A percentile compares a stretch with the other conserved stretches of the same genome.
Conservation (phyloP, 208 protist genomes). For the Entamoeba invadens region DNA sequence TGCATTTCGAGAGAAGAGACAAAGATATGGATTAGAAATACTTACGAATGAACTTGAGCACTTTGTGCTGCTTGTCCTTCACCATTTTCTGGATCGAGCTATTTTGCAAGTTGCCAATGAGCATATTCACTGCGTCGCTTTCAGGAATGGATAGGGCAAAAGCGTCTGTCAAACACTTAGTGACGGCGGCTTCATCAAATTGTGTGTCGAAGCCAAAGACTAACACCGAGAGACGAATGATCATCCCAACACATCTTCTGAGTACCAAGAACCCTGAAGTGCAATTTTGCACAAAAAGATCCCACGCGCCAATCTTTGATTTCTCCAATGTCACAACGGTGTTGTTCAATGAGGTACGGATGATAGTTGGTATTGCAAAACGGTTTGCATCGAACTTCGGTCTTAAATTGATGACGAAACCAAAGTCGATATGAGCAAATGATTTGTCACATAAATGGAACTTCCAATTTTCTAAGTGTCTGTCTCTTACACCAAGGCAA, state of each 20-base stretch:
- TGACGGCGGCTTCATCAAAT: neutral
- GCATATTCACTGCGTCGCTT: neutral
- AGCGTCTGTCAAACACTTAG: neutral
- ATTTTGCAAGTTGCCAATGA: neutral
- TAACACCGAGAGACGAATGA: neutral
- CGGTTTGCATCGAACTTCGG: neutral
- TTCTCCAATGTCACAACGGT: neutral
- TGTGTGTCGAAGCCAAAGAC: neutral
- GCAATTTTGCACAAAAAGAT: neutral
- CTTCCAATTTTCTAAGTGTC: neutral
- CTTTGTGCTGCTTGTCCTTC: neutral
- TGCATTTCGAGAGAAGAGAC: no score
- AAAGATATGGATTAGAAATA: no score
- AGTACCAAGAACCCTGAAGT: neutral
- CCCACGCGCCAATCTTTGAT: neutral
- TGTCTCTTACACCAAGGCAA: neutral
- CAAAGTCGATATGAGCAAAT: neutral
- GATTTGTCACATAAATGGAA: neutral
- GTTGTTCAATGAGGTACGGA: neutral
- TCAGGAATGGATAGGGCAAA: neutral
- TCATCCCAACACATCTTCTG: neutral
- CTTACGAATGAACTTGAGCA: neutral
- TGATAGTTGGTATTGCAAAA: neutral
- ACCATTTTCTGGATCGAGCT: neutral
- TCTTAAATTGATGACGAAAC: neutral